Conservation (phyloP, 2,329 filamentous ascomycete species). For the Colletotrichum echinochloae region DNA sequence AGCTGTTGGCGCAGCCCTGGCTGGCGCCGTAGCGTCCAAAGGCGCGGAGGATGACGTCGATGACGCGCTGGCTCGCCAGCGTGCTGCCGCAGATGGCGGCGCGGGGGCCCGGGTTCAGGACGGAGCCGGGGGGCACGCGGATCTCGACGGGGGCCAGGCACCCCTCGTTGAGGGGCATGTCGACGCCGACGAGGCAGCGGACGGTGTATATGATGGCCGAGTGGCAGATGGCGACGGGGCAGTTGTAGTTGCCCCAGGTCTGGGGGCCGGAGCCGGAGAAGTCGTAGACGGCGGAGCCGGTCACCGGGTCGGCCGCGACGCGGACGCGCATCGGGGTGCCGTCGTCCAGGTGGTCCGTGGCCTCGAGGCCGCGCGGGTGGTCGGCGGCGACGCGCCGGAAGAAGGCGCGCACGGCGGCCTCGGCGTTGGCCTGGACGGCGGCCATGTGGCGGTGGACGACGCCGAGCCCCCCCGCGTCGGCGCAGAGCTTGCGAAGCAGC, state of each 20-base stretch:
- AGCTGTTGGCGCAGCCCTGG: conserved; percentile 50
- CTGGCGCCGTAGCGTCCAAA: conserved; percentile 45
- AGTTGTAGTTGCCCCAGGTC: conserved; percentile 52
- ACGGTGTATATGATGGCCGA: conserved; percentile 56
- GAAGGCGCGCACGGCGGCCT: conserved; percentile 50
- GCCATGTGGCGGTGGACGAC: conserved; percentile 54
- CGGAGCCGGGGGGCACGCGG: conserved; percentile 47
- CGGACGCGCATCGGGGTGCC: conserved; percentile 51
- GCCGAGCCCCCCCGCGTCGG: conserved; percentile 48
- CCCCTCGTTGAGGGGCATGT: conserved; percentile 56
- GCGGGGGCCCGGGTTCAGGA: conserved; percentile 50
- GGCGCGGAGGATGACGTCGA: conserved; percentile 49
- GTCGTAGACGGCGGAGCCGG: conserved; percentile 52
- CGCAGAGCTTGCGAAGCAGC: conserved; percentile 50
- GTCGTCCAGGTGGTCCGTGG: conserved; percentile 52
- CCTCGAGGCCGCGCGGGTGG: conserved; percentile 37
- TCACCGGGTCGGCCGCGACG: conserved; percentile 48
- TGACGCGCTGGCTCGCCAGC: conserved; percentile 50
- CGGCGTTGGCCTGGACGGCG: conserved; percentile 56
- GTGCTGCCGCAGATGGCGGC: conserved; percentile 71
- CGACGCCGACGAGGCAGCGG: conserved; percentile 50
- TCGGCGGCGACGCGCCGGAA: conserved; percentile 50
- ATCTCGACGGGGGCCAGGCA: conserved; percentile 52
- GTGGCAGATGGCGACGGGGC: conserved; percentile 52
- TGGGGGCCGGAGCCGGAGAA: conserved; percentile 53